These are phyloP conservation scores for Herpetospermum pedunculosum DNA, from an alignment of 306 rosid species.

Conservation along the genomic window DNA sequence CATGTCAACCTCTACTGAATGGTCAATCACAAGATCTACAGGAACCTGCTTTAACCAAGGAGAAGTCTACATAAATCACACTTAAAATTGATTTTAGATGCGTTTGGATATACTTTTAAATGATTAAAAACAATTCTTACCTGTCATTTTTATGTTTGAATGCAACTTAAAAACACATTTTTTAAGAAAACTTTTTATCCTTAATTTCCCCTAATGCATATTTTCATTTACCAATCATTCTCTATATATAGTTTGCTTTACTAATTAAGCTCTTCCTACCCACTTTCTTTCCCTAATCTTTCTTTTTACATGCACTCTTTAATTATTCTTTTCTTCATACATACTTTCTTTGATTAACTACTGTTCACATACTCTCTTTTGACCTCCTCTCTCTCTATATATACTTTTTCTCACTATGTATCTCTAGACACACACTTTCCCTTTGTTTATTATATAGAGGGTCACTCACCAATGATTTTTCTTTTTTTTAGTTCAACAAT, in stretches of 20 bases:
- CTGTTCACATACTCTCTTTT: no score
- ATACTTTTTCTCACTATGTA: no score
- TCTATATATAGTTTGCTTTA: neutral
- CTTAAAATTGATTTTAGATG: neutral
- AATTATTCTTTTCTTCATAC: neutral
- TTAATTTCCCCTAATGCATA: no score
- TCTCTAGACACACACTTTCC: neutral
- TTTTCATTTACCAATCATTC: neutral
- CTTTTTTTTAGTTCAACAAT: no score
- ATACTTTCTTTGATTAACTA: no score
- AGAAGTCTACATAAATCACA: neutral
- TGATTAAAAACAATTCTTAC: neutral
- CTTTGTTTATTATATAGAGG: neutral
- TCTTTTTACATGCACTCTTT: neutral
- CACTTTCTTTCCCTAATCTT: neutral
- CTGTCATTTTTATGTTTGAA: neutral
- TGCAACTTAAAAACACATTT: neutral
- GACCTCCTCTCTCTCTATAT: no score
- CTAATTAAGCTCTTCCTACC: neutral
- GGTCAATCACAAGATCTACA: slow-evolving; percentile 90
- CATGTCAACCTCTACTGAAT: slow-evolving; percentile 87
- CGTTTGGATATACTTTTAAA: neutral
- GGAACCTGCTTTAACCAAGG: slow-evolving; percentile 46
- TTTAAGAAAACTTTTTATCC: neutral
- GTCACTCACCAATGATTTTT: neutral